phyloP scores from a whole-genome alignment of 2,329 filamentous ascomycete genomes.

The Amphichorda felina region DNA sequence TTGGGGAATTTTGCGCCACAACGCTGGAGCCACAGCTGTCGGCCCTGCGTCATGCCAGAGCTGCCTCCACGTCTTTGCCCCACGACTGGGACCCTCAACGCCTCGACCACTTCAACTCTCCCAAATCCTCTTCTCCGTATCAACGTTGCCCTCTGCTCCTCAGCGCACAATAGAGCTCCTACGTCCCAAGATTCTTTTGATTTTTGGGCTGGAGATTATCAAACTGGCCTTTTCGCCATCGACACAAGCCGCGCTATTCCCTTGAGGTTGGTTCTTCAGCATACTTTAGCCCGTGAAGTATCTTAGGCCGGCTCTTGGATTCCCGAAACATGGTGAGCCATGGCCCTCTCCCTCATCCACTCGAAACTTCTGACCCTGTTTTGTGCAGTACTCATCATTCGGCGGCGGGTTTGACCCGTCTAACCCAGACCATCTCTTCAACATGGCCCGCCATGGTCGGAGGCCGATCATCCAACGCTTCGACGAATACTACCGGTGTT shows the following conservation, averaged over 20 bases:
- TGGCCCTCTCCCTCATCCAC: background rate
- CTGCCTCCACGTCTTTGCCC: slow-evolving; percentile 13
- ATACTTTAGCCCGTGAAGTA: too few species aligned
- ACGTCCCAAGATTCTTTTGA: too few species aligned
- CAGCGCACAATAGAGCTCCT: too few species aligned
- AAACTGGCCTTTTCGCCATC: too few species aligned
- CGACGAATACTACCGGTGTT: slow-evolving; percentile 97
- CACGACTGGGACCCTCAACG: slow-evolving; percentile 2
- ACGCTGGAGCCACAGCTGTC: slow-evolving; percentile 1
- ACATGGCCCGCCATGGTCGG: slow-evolving; percentile 33
- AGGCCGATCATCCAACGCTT: slow-evolving; percentile 60
- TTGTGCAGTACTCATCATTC: slow-evolving; percentile 8
- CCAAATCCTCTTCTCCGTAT: background rate
- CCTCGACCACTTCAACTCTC: background rate
- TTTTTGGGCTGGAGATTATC: too few species aligned
- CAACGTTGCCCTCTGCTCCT: too few species aligned
- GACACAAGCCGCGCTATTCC: too few species aligned
- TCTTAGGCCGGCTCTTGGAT: too few species aligned
- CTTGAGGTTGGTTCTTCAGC: too few species aligned
- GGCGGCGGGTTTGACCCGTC: slow-evolving; percentile 31
- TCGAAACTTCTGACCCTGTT: background rate
- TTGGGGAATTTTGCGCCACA: slow-evolving; percentile 1
- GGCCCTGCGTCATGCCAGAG: slow-evolving; percentile 20
- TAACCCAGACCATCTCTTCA: slow-evolving; percentile 35
- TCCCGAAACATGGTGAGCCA: background rate